Evolutionary conservation across 768 basidiomycete species (phyloP), one percentile per base, ranked within the genome.

Genomic region (Megacollybia marginata): DNA sequence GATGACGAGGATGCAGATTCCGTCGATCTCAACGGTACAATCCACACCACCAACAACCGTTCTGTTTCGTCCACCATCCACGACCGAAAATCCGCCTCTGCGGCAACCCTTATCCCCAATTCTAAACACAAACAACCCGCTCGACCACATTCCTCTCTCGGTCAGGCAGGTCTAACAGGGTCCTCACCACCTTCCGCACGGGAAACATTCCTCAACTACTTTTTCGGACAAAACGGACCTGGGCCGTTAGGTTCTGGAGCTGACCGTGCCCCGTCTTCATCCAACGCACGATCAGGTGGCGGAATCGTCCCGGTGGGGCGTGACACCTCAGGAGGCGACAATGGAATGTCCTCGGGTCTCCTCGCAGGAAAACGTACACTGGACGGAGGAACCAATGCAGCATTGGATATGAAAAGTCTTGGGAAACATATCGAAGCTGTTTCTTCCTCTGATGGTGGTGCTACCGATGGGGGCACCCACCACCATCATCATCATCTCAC

Each of bases 351-450:
- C 32, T 68, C 76, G 12, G 86, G 87, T 4, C 62, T 88, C 23
- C 74, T 88, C 78, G 79, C 79, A 16, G 78, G 80, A 12, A 85
- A 81, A 67, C 69, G 78, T 46, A 71, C 73, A 10, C 62, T 88
- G 45, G 89, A 93, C 57, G 86, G 78, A 11, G 38, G 73, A 44
- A 87, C 73, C 63, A 87, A 76, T 57, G 88, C 93, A 49, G 93
- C 89, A 44, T 97, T 83, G 65, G 96, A 98, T 64, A 99, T 99
- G 96, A 97, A 92, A 76, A 96, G 92, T 61, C 73, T 98, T 47
- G 92, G 94, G 40, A 93, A 88, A 68, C 96, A 99, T 61, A 89
- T 99, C 52, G 96, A 99, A 67, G 90, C 94, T 54, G 94, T 97
- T 60, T 76, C 90, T 81, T 13, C 13, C 23, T 12, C 4, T 52